Conservation (phyloP, 2,329 filamentous ascomycete species). For the Tolypocladium nubicola region DNA sequence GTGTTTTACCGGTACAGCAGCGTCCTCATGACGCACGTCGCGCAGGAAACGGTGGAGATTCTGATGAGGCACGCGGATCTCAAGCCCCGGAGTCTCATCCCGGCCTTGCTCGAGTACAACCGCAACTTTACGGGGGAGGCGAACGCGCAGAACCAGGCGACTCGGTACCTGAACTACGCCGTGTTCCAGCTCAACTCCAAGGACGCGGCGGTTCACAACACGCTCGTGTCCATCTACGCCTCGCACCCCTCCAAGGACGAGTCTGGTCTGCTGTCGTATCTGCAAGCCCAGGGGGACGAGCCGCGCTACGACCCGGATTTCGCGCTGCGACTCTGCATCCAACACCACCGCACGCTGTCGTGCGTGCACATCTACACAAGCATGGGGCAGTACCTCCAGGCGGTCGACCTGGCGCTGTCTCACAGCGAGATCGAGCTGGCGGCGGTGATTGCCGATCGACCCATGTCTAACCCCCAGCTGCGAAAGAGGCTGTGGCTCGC, state of each 20-base stretch:
- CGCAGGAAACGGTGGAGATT: conserved; percentile 84
- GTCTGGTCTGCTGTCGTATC: conserved; percentile 73
- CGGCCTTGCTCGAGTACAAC: conserved; percentile 89
- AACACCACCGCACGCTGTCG: conserved; percentile 83
- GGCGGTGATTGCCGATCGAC: conserved; percentile 76
- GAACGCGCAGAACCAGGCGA: conserved; percentile 73
- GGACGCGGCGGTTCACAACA: conserved; percentile 89
- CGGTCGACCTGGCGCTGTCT: conserved; percentile 83
- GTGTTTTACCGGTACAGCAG: conserved; percentile 96
- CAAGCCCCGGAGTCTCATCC: conserved; percentile 79
- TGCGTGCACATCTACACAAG: conserved; percentile 96
- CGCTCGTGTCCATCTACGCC: conserved; percentile 90
- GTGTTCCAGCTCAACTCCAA: conserved; percentile 77
- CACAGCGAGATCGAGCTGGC: conserved; percentile 87
- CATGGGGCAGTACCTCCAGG: conserved; percentile 90
- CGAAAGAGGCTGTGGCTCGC: conserved; percentile 94
- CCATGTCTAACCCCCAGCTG: conserved; percentile 65
- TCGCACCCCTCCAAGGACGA: conserved; percentile 77
- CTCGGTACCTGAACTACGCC: conserved; percentile 86
- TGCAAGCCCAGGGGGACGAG: conserved; percentile 81
- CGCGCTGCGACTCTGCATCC: conserved; percentile 87
- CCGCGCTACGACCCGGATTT: conserved; percentile 92
- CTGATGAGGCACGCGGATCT: conserved; percentile 85
- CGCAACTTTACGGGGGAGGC: conserved; percentile 55
- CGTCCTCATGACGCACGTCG: conserved; percentile 85